Base-by-base conservation (phyloP, 2,329 filamentous ascomycete species). In the Aphanoascus verrucosus region DNA sequence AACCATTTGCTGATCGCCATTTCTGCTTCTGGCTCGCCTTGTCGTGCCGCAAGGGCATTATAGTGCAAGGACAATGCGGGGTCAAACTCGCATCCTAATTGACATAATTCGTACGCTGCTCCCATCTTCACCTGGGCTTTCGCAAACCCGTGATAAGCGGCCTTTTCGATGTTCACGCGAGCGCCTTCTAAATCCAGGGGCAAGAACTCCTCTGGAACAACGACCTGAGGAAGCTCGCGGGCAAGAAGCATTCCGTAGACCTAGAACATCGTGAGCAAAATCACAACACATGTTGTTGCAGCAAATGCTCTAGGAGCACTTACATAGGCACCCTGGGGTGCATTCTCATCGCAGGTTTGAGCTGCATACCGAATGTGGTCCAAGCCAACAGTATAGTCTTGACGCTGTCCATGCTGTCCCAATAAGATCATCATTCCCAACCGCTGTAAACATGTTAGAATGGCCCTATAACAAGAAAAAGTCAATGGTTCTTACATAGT, bases 1-100 rank as follows among this genome's bases (percentile, higher is more conserved):
- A 97, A 98, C 93, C 93, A 98, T 69, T 95, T 93, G 70, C 91
- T 97, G 57, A 98, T 89, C 28, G 91, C 89, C 71, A 98, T 86
- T 56, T 95, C 89, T 0, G 91, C 93, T 67, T 98, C 93, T 0
- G 89, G 77, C 63, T 97, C 89, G 15, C 90, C 91, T 71, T 97
- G 93, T 59, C 86, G 84, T 11, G 93, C 86, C 19, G 93, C 91
- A 32, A 98, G 77, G 37, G 88, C 88, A 64, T 97, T 96, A 73
- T 98, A 98, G 67, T 98, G 93, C 52, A 98, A 72, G 1, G 91
- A 97, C 55, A 94, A 79, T 0, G 88, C 85, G 1, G 93, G 90
- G 63, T 94, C 89, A 69, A 98, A 98, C 59, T 96, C 89, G 69
- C 91, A 97, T 31, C 88, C 86, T 14, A 98, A 77, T 65, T 94